Percentiles rank a stretch among this genome's conserved stretches.
Evolutionary conservation across 2,329 filamentous ascomycete genomes (phyloP).

Genomic region (Xylariaceae sp.): DNA sequence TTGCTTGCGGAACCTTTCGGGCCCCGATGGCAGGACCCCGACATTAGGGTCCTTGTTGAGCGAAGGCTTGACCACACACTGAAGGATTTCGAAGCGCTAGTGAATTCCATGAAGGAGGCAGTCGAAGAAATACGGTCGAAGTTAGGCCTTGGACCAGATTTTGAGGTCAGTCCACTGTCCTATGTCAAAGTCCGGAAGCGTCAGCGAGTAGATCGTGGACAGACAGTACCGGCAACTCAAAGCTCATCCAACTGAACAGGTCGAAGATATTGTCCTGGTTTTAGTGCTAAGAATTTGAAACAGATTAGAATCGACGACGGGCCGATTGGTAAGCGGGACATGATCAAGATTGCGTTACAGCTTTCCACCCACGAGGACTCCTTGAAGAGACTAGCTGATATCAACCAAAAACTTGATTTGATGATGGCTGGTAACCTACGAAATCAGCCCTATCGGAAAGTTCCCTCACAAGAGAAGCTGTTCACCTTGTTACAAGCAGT

Average conservation of each 20-base stretch:
- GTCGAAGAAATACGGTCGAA: slow-evolving; percentile 8
- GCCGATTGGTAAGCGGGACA: slow-evolving; percentile 7
- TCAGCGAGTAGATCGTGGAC: neutral
- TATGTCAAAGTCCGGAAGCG: neutral
- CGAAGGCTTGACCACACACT: slow-evolving; percentile 21
- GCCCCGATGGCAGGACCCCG: slow-evolving; percentile 25
- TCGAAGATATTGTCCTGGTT: neutral
- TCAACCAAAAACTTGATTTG: slow-evolving; percentile 24
- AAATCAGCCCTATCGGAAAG: slow-evolving; percentile 22
- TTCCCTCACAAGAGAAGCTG: slow-evolving; percentile 20
- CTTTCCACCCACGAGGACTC: slow-evolving; percentile 13
- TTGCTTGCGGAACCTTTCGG: slow-evolving; percentile 33
- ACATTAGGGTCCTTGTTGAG: slow-evolving; percentile 21
- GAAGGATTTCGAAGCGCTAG: slow-evolving; percentile 24
- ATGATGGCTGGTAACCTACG: slow-evolving; percentile 22
- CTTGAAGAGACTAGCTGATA: slow-evolving; percentile 17
- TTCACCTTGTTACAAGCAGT: slow-evolving; percentile 22
- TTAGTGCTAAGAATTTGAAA: neutral
- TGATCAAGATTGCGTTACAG: slow-evolving; percentile 17
- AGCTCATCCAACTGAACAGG: neutral
- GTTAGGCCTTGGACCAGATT: slow-evolving; percentile 7
- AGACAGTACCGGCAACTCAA: no score
- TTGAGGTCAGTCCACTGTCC: slow-evolving; percentile 13
- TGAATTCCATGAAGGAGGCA: slow-evolving; percentile 25
- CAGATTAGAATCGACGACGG: slow-evolving; percentile 8